Percentiles rank a stretch among this genome's conserved stretches.
Conservation (phyloP, 805 yeast species). For the Metschnikowia drakensbergensis region DNA sequence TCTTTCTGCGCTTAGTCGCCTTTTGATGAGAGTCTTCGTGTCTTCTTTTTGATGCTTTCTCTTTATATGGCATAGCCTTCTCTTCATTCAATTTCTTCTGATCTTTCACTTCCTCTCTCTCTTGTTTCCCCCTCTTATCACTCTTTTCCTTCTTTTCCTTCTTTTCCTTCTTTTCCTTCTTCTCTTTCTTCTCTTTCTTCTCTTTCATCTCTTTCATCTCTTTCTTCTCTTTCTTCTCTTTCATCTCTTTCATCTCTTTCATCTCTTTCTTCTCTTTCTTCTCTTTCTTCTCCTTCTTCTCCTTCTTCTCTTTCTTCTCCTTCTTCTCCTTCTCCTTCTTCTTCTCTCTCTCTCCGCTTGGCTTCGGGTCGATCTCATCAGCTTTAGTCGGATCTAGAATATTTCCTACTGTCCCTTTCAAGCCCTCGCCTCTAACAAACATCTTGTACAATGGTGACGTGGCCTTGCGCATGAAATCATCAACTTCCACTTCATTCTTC, state of each 20-base stretch:
- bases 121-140: neutral
- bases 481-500: conserved; percentile 47
- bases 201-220: conserved; percentile 17
- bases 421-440: conserved; percentile 86
- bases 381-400: conserved; percentile 10
- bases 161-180: conserved; percentile 1
- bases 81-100: conserved; percentile 11
- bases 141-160: neutral
- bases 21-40: conserved; percentile 6
- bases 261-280: neutral
- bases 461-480: conserved; percentile 44
- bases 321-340: conserved; percentile 29
- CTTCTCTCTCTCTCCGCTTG: conserved; percentile 26
- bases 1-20: neutral
- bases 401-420: conserved; percentile 68
- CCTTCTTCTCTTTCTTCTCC: conserved; percentile 19
- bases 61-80: conserved; percentile 19
- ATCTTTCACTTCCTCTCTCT: too few relatives aligned
- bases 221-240: conserved; percentile 2
- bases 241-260: neutral
- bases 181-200: conserved; percentile 4
- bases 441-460: conserved; percentile 73
- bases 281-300: conserved; percentile 17
- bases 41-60: conserved; percentile 16
- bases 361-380: conserved; percentile 22